Conservation (phyloP, 1,139 yeast species). For the Wickerhamomyces sp. region DNA sequence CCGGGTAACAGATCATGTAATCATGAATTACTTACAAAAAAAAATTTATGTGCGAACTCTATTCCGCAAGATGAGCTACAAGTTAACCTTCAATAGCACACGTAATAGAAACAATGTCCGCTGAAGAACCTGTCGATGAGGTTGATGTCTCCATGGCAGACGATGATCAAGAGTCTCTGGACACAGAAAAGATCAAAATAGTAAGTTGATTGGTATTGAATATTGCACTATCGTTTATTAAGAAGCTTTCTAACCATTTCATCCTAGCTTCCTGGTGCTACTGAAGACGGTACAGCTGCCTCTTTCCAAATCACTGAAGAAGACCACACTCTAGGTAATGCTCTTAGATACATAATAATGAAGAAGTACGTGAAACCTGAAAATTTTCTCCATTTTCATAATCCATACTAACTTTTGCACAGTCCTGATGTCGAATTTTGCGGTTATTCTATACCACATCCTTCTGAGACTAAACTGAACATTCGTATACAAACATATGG, state of each 20-base stretch:
- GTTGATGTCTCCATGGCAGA: constrained; percentile 28
- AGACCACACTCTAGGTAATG: constrained; percentile 94
- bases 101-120: constrained; percentile 11
- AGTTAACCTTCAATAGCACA: not conserved
- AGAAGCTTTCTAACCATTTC: too few species aligned
- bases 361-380: constrained; percentile 48
- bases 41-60: not conserved
- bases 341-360: constrained; percentile 90
- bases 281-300: constrained; percentile 93
- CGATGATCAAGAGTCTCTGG: constrained; percentile 31
- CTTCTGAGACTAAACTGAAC: constrained; percentile 87
- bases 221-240: too few species aligned
- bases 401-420: not conserved
- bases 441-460: constrained; percentile 98
- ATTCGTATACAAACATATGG: constrained; percentile 94
- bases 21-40: not conserved
- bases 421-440: constrained; percentile 94
- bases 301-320: constrained; percentile 90
- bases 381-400: not conserved
- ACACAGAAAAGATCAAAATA: constrained; percentile 35
- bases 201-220: constrained; percentile 8
- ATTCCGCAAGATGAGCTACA: not conserved
- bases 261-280: constrained; percentile 67
- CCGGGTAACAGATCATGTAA: not conserved
- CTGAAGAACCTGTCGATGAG: constrained; percentile 23